phyloP scores from a whole-genome alignment of 2,329 filamentous ascomycete species.

The Hypoxylon sp. region DNA sequence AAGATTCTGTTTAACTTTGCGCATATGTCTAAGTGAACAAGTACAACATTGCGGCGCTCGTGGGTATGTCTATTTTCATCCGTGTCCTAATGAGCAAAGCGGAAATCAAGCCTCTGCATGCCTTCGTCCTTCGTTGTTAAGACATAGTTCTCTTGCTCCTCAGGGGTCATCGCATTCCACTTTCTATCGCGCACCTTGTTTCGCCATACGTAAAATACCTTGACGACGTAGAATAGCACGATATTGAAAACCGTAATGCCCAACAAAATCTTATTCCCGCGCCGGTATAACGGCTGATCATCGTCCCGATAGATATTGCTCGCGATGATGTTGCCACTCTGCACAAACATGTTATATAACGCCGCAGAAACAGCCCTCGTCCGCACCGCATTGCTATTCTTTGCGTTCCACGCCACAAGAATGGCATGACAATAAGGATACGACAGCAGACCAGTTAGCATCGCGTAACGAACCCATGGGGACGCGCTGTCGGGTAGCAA shows the following conservation, averaged over 20 bases:
- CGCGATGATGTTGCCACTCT: constrained; percentile 60
- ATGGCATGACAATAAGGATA: constrained; percentile 67
- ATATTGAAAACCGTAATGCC: constrained; percentile 65
- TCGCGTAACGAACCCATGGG: constrained; percentile 60
- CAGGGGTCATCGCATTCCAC: constrained; percentile 61
- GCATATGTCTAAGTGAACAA: neutral
- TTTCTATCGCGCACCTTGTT: constrained; percentile 61
- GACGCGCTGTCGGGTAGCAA: constrained; percentile 56
- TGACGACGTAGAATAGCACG: constrained; percentile 60
- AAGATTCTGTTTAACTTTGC: neutral
- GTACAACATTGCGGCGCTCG: neutral
- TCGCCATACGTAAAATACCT: constrained; percentile 64
- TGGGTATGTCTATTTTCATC: neutral
- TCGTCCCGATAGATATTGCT: constrained; percentile 69
- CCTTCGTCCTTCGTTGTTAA: constrained; percentile 67
- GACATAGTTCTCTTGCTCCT: constrained; percentile 65
- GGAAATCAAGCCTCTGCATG: constrained; percentile 65
- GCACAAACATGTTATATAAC: constrained; percentile 66
- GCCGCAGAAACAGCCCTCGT: constrained; percentile 64
- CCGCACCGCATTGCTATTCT: constrained; percentile 65
- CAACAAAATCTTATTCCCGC: constrained; percentile 66
- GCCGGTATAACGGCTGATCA: constrained; percentile 67
- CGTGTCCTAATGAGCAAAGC: constrained; percentile 62
- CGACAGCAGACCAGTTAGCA: constrained; percentile 59
- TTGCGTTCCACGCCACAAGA: constrained; percentile 63